Base-by-base conservation (phyloP, 169 alveolate genomes). In the Toxoplasma gondii region DNA sequence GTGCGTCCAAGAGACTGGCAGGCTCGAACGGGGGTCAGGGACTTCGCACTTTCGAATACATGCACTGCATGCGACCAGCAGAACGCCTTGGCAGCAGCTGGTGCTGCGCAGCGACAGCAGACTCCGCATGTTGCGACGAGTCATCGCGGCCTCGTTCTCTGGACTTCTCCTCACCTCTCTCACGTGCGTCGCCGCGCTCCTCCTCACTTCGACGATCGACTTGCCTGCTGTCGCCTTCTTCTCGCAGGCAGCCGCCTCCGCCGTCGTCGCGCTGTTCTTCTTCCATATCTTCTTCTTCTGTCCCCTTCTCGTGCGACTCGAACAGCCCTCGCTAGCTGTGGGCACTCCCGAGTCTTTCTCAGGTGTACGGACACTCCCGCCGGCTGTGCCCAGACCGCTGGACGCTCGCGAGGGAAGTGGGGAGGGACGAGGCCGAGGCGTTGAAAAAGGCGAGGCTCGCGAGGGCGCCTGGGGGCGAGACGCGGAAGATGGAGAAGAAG, bases 41-140 rank as follows among this genome's bases (percentile, higher is more conserved):
- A n/a, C n/a, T n/a, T n/a, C n/a, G n/a, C n/a, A n/a, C n/a, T n/a
- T n/a, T n/a, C n/a, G n/a, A n/a, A n/a, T n/a, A n/a, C n/a, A n/a
- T n/a, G n/a, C n/a, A 4, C 58, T 12, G 58, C 58, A 4, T 4
- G 58, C 22, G 12, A 12, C 12, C 44, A 2, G 84, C 39, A 74
- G 84, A n/a, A 44, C n/a, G 84, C 84, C 44, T 44, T 74, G 84
- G 84, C 84, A 74, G 22, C 84, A 74, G 43, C 84, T 74, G 9
- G 39, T 74, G 84, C 44, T 74, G 38, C 84, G 43, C 45, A 36
- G 39, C 49, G 84, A 74, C 10, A 19, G 45, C 49, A 31, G n/a
- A 44, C 39, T 31, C 39, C 39, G 84, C 31, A 16, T 12, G 41
- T 5, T 74, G 84, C 84, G 84, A 31, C 84, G 84, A 36, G 84